Base-by-base conservation (phyloP, 2,329 filamentous ascomycete species). In the Domatiomyces globalis region DNA sequence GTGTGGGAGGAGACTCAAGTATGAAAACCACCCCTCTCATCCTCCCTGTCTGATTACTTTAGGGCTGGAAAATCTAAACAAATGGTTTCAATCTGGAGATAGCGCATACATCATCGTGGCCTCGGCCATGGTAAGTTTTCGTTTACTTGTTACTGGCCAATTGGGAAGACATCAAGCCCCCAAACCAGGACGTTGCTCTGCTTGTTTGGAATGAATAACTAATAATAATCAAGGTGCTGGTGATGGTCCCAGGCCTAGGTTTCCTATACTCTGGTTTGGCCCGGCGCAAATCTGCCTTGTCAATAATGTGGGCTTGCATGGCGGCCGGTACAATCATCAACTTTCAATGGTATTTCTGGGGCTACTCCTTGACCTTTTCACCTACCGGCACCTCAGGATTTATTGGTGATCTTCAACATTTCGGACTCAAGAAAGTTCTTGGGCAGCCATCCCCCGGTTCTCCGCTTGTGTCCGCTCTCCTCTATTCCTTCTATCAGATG, bases 291-390 rank as follows among this genome's bases (percentile, higher is more conserved):
- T 96, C 92, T 4, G 92, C 92, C 27, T 78, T 98, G 44, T 95
- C 88, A 58, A 84, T 96, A 75, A 92, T 98, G 64, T 96, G 89
- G 87, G 88, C 90, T 12, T 88, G 85, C 71, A 94, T 98, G 86
- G 90, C 85, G 67, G 92, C 88, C 46, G 85, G 85, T 66, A 89
- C 86, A 46, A 82, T 96, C 65, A 77, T 95, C 67, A 84, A 86
- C 51, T 95, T 98, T 74, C 92, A 98, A 73, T 98, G 92, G 92
- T 96, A 95, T 65, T 95, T 98, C 69, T 96, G 92, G 90, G 92
- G 92, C 39, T 98, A 95, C 70, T 95, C 90, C 12, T 76, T 98
- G 55, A 89, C 90, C 49, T 95, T 96, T 71, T 92, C 85, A 63
- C 75, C 78, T 44, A 81, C 80, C 12, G 85, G 83, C 4, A 87